Percentiles rank a stretch among this genome's conserved stretches.
These are phyloP conservation scores for Aspergillus fischeri DNA, from an alignment of 2,329 filamentous ascomycete species.

Conservation along the genomic window DNA sequence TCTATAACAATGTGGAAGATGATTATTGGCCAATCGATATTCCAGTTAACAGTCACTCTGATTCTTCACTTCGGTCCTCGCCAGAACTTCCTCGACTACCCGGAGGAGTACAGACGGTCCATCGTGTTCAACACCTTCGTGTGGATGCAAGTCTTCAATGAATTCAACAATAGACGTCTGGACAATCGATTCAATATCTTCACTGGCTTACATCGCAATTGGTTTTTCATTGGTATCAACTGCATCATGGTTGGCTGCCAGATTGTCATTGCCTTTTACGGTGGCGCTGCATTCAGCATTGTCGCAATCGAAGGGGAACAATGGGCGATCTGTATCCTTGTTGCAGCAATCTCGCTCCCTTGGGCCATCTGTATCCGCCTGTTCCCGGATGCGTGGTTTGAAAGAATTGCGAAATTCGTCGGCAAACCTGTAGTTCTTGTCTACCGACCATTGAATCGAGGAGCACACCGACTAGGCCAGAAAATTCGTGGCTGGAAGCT, in stretches of 20 bases:
- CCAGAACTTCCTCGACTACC: constrained; percentile 55
- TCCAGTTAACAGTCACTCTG: constrained; percentile 76
- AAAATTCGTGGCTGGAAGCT: no score
- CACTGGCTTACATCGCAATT: constrained; percentile 78
- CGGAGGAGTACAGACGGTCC: constrained; percentile 44
- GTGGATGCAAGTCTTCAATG: constrained; percentile 99
- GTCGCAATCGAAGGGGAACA: no score
- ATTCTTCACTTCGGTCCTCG: constrained; percentile 73
- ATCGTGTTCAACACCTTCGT: constrained; percentile 98
- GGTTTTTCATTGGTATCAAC: constrained; percentile 85
- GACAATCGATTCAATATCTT: constrained; percentile 97
- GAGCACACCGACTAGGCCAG: no score
- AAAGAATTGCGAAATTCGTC: no score
- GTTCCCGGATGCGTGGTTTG: no score
- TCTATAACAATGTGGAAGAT: constrained; percentile 98
- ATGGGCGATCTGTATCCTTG: no score
- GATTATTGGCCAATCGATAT: constrained; percentile 89
- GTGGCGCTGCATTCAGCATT: constrained; percentile 75
- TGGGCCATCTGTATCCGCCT: no score
- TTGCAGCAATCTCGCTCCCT: no score
- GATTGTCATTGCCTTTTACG: constrained; percentile 83
- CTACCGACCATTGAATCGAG: no score
- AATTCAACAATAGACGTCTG: constrained; percentile 92
- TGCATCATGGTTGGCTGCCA: constrained; percentile 84
- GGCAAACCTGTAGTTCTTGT: no score